A percentile compares a stretch with the other conserved stretches of the same genome.
Conservation (phyloP, 768 basidiomycete genomes). For the Panaeolus cyanescens region DNA sequence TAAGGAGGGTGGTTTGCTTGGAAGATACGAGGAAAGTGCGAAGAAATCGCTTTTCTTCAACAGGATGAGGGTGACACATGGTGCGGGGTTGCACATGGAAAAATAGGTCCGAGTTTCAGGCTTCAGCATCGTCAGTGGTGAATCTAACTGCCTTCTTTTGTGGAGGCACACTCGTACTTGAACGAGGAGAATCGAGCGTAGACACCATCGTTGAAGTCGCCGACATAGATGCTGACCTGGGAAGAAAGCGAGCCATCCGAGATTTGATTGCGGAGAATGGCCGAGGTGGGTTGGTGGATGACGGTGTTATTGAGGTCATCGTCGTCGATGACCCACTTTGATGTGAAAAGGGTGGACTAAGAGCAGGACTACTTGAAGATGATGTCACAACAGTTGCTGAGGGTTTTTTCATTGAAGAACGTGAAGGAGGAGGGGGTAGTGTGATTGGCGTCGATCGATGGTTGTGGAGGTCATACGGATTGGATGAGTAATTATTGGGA, state of each 20-base stretch:
- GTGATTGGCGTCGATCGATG: constrained; percentile 29
- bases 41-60: constrained; percentile 5
- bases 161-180: constrained; percentile 33
- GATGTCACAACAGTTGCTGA: constrained; percentile 36
- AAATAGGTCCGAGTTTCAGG: constrained; percentile 12
- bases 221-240: constrained; percentile 38
- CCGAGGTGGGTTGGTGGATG: constrained; percentile 27
- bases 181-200: constrained; percentile 37
- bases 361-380: constrained; percentile 31
- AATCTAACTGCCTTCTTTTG: constrained; percentile 67
- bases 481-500: constrained; percentile 23
- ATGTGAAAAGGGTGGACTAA: constrained; percentile 34
- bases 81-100: constrained; percentile 1
- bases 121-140: constrained; percentile 41
- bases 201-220: constrained; percentile 35
- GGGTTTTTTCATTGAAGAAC: constrained; percentile 67
- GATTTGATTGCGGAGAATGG: constrained; percentile 40
- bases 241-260: constrained; percentile 56
- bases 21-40: background rate
- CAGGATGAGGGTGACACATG: constrained; percentile 3
- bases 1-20: background rate
- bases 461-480: constrained; percentile 22
- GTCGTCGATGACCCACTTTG: constrained; percentile 54
- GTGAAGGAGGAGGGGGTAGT: constrained; percentile 57
- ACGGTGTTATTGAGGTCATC: constrained; percentile 41